A percentile compares a stretch with the other conserved stretches of the same genome.
Conservation (phyloP, 2,329 filamentous ascomycete genomes). For the Penicillium sp. region DNA sequence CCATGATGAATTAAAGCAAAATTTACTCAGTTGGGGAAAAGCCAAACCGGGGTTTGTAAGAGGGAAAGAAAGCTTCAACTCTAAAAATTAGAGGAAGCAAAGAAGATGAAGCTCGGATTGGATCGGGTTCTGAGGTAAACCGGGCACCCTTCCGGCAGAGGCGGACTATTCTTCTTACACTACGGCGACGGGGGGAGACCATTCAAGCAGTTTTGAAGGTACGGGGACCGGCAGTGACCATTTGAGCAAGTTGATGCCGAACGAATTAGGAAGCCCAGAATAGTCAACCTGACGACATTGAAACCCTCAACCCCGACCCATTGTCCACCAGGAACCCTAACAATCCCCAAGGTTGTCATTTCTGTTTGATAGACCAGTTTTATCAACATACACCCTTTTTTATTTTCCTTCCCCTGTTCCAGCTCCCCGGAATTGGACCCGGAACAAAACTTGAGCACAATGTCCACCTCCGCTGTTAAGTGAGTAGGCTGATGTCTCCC, state of each 20-base stretch:
- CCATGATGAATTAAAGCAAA: conserved; percentile 31
- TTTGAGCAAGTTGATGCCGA: conserved; percentile 22
- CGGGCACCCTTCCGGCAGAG: conserved; percentile 10
- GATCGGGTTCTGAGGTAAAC: conserved; percentile 10
- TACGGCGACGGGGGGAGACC: conserved; percentile 23
- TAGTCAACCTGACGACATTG: conserved; percentile 23
- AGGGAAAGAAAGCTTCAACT: conserved; percentile 1
- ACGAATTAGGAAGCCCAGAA: conserved; percentile 28
- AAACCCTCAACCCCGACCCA: neutral
- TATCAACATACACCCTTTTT: neutral
- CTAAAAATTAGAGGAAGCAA: neutral
- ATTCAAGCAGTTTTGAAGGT: conserved; percentile 24
- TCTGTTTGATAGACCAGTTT: neutral
- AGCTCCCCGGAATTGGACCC: conserved; percentile 8
- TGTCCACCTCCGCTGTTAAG: conserved; percentile 42
- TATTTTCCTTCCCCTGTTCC: neutral
- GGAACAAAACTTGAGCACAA: conserved; percentile 13
- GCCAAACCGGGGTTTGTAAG: neutral
- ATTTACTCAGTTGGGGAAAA: conserved; percentile 1
- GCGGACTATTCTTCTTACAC: conserved; percentile 8
- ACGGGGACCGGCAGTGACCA: conserved; percentile 21
- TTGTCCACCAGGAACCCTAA: conserved; percentile 14
- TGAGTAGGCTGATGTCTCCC: conserved; percentile 27
- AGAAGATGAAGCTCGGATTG: conserved; percentile 13
- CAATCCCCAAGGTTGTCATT: neutral